Evolutionary conservation across 495 filamentous ascomycete species (phyloP), one percentile per base, ranked within the genome.

Genomic region (Filosporella fistucella): DNA sequence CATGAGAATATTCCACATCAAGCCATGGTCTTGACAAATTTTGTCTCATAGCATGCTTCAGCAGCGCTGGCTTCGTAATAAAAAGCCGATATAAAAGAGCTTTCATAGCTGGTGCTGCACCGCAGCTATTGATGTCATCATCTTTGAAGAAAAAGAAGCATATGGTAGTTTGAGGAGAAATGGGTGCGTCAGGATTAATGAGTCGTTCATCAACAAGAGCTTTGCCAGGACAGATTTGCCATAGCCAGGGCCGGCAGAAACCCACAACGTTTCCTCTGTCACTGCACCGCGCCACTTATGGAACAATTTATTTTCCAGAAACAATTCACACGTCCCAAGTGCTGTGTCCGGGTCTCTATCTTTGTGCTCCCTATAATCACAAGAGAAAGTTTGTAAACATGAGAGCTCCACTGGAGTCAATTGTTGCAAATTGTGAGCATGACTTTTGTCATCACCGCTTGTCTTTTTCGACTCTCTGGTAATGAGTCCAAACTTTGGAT

Each of bases 141-240:
- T 73, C 68, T 45, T 71, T 70, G 54, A 75, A 75, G 50, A 75
- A 73, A 57, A 74, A 75, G 47, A 71, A 72, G 33, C 65, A 68
- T 13, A 60, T 49, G 1, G 48, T 55, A 20, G 1, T 16, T n/a
- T n/a, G n/a, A n/a, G n/a, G n/a, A n/a, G n/a, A n/a, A n/a, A n/a
- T n/a, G n/a, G n/a, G n/a, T 29, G 35, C 51, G 12, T 21, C 47
- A 0, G 20, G 36, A n/a, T n/a, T n/a, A n/a, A n/a, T n/a, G 12
- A 66, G 44, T n/a, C 32, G 26, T 10, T 62, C 24, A 48, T 70
- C 62, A 29, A 68, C 49, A 13, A 70, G 54, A 22, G 48, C 55
- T 50, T 55, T 65, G 64, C 47, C 22, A 70, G 48, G 2, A 68
- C 64, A 0, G 66, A 67, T 48, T 70, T 70, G 4, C 67, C 67